phyloP scores from a whole-genome alignment of 495 filamentous ascomycete species.

The Tuber indicum region DNA sequence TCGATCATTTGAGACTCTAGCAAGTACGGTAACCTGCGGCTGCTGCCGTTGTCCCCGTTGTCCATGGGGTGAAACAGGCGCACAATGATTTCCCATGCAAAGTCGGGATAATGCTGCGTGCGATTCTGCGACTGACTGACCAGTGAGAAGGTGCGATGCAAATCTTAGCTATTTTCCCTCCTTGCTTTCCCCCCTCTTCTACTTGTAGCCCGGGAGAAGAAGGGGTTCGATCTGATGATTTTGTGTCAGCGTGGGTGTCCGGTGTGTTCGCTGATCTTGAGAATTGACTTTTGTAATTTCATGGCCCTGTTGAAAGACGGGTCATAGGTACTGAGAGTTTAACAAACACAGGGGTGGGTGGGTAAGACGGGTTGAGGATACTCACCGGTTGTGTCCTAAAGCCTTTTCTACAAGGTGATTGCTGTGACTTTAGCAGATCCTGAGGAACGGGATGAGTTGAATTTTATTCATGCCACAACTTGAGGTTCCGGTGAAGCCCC shows the following conservation, averaged over 20 bases:
- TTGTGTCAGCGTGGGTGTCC: not conserved
- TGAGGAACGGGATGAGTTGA: too few relatives aligned
- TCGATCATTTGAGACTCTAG: not conserved
- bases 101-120: not conserved
- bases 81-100: not conserved
- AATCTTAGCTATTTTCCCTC: not conserved
- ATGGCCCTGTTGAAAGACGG: too few relatives aligned
- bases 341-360: too few relatives aligned
- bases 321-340: too few relatives aligned
- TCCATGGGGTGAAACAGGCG: not conserved
- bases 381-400: too few relatives aligned
- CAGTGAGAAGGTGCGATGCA: not conserved
- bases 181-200: not conserved
- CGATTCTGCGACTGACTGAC: not conserved
- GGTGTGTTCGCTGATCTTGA: not conserved
- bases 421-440: too few relatives aligned
- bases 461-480: too few relatives aligned
- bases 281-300: not conserved
- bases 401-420: too few relatives aligned
- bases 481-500: too few relatives aligned
- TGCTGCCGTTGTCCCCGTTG: not conserved
- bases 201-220: not conserved
- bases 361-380: too few relatives aligned
- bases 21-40: not conserved
- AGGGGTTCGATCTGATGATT: not conserved